These are phyloP conservation scores for Ceratocystis cubensis DNA, from an alignment of 2,329 filamentous ascomycete species.

Conservation along the genomic window DNA sequence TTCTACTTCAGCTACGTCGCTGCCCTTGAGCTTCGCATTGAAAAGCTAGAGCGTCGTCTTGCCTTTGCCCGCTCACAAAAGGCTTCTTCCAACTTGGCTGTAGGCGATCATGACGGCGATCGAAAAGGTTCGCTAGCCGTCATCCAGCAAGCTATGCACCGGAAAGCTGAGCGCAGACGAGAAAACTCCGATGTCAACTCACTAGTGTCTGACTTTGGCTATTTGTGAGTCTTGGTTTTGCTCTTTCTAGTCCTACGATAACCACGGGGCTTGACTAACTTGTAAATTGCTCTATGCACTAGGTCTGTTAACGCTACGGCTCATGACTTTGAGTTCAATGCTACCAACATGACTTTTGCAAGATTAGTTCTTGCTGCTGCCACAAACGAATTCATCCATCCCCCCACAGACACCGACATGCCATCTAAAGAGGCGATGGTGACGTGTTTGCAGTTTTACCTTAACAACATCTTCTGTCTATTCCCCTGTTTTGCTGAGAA, in stretches of 20 bases:
- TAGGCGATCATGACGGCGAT: constrained; percentile 32
- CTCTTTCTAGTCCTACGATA: not conserved
- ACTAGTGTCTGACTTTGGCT: constrained; percentile 85
- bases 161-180: constrained; percentile 49
- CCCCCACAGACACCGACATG: constrained; percentile 48
- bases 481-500: constrained; percentile 77
- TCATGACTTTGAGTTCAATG: constrained; percentile 80
- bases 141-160: constrained; percentile 50
- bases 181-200: constrained; percentile 85
- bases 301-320: constrained; percentile 91
- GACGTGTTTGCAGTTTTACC: constrained; percentile 66
- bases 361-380: constrained; percentile 76
- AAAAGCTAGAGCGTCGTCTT: constrained; percentile 72
- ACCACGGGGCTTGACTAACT: not conserved
- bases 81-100: constrained; percentile 49
- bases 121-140: constrained; percentile 51
- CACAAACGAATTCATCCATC: constrained; percentile 58
- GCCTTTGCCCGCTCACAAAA: constrained; percentile 58
- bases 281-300: not conserved
- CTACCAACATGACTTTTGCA: constrained; percentile 83
- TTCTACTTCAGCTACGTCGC: constrained; percentile 62
- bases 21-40: constrained; percentile 80
- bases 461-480: constrained; percentile 66
- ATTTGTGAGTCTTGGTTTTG: constrained; percentile 47
- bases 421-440: constrained; percentile 36